Conservation (phyloP, 2,329 filamentous ascomycete species). For the Ophiocordyceps australis region DNA sequence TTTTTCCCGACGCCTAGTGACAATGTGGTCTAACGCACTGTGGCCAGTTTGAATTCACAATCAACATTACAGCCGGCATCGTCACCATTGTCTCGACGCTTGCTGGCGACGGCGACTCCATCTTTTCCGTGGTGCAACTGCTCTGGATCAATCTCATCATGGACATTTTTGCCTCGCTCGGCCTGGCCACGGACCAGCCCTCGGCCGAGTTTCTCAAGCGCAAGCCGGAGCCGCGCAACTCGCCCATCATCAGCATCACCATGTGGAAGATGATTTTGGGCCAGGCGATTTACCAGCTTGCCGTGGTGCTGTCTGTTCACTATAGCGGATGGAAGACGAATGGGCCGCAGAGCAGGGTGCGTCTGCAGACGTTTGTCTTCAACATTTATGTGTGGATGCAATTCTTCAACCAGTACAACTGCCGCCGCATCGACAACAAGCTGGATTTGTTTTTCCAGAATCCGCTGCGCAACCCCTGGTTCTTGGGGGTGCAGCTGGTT, state of each 20-base stretch:
- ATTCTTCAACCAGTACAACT: slow-evolving; percentile 70
- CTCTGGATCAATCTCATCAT: slow-evolving; percentile 54
- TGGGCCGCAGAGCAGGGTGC: slow-evolving; percentile 22
- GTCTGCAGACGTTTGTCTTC: slow-evolving; percentile 51
- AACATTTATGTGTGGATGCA: slow-evolving; percentile 86
- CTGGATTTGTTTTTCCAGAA: slow-evolving; percentile 67
- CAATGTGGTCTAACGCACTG: too few relatives aligned
- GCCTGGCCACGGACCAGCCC: slow-evolving; percentile 42
- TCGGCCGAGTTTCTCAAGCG: slow-evolving; percentile 36
- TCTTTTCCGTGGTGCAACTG: slow-evolving; percentile 44
- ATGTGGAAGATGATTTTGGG: slow-evolving; percentile 91
- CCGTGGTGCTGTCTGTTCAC: slow-evolving; percentile 37
- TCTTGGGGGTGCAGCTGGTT: slow-evolving; percentile 46
- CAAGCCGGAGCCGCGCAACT: slow-evolving; percentile 57
- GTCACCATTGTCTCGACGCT: slow-evolving; percentile 46
- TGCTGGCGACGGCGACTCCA: slow-evolving; percentile 28
- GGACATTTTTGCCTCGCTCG: slow-evolving; percentile 50
- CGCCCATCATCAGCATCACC: slow-evolving; percentile 51
- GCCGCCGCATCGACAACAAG: slow-evolving; percentile 64
- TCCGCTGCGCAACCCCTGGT: slow-evolving; percentile 58
- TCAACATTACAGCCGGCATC: slow-evolving; percentile 49
- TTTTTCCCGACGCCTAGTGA: too few relatives aligned
- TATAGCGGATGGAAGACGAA: slow-evolving; percentile 41
- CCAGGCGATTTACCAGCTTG: slow-evolving; percentile 60
- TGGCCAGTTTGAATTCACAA: slow-evolving; percentile 46